Evolutionary conservation across 192 early-diverging fungal species (phyloP).

Genomic region (Phlyctochytrium planicorne): DNA sequence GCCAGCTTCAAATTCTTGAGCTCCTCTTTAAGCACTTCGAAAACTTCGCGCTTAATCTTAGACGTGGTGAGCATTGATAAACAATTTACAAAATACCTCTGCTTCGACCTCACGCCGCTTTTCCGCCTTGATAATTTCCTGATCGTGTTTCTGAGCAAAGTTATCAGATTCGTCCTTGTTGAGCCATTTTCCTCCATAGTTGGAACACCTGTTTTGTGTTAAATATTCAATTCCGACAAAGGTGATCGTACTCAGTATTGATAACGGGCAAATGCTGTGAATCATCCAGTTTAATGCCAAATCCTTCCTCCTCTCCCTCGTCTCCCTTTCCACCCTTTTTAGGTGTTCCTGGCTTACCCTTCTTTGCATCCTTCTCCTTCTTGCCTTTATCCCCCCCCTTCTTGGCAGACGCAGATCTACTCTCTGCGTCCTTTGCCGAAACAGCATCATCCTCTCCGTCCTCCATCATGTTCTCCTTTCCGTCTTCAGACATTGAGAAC

Average conservation of each 20-base stretch:
- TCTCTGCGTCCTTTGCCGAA: slow-evolving; percentile 8
- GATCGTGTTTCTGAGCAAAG: slow-evolving; percentile 64
- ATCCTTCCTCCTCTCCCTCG: slow-evolving; percentile 46
- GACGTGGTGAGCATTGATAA: background rate
- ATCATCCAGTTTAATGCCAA: slow-evolving; percentile 49
- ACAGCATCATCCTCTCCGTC: slow-evolving; percentile 16
- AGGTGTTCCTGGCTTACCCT: slow-evolving; percentile 23
- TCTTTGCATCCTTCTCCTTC: slow-evolving; percentile 31
- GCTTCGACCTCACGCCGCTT: slow-evolving; percentile 60
- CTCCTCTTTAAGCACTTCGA: slow-evolving; percentile 61
- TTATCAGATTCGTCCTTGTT: slow-evolving; percentile 59
- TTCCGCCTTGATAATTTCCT: slow-evolving; percentile 60
- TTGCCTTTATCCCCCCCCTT: slow-evolving; percentile 18
- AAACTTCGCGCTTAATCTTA: slow-evolving; percentile 58
- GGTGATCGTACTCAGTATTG: slow-evolving; percentile 36
- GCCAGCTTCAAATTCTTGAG: slow-evolving; percentile 61
- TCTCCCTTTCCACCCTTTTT: slow-evolving; percentile 30
- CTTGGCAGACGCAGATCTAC: background rate
- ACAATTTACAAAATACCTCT: slow-evolving; percentile 39
- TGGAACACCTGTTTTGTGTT: slow-evolving; percentile 16
- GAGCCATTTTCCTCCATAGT: slow-evolving; percentile 47
- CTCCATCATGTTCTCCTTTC: slow-evolving; percentile 8
- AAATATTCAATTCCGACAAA: slow-evolving; percentile 9
- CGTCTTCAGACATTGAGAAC: slow-evolving; percentile 35
- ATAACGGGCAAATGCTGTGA: slow-evolving; percentile 45